Conservation (phyloP, 2,329 filamentous ascomycete genomes). For the Penicillium sp. region DNA sequence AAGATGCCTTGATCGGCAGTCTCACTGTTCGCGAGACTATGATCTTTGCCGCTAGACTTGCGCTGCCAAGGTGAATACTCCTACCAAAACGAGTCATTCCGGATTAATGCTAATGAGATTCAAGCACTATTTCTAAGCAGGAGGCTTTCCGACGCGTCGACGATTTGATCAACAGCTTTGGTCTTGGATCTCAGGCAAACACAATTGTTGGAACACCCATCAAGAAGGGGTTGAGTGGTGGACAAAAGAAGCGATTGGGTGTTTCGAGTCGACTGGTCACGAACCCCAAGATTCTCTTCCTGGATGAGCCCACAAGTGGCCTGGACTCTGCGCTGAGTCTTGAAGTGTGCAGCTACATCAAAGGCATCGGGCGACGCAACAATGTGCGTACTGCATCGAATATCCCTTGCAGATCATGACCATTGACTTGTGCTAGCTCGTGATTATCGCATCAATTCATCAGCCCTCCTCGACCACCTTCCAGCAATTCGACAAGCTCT, state of each 20-base stretch:
- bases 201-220: conserved; percentile 80
- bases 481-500: conserved; percentile 75
- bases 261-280: conserved; percentile 82
- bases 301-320: conserved; percentile 83
- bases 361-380: conserved; percentile 64
- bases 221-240: conserved; percentile 79
- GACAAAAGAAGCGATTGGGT: conserved; percentile 78
- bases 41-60: conserved; percentile 72
- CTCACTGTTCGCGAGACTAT: conserved; percentile 80
- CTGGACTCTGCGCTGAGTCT: conserved; percentile 75
- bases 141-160: too few relatives aligned
- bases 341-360: conserved; percentile 74
- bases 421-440: too few relatives aligned
- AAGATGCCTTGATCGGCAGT: conserved; percentile 79
- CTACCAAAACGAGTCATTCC: neutral
- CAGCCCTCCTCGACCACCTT: conserved; percentile 82
- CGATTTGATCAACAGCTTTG: conserved; percentile 60
- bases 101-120: neutral
- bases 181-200: conserved; percentile 67
- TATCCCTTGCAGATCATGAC: conserved; percentile 57
- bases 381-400: conserved; percentile 51
- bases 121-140: conserved; percentile 52
- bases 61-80: conserved; percentile 53
- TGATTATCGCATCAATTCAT: conserved; percentile 77
- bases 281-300: conserved; percentile 75